Evolutionary conservation across 179 eudicot genomes (phyloP), one percentile per base, ranked within the genome.

Genomic region (Amaranthus tricolor): DNA sequence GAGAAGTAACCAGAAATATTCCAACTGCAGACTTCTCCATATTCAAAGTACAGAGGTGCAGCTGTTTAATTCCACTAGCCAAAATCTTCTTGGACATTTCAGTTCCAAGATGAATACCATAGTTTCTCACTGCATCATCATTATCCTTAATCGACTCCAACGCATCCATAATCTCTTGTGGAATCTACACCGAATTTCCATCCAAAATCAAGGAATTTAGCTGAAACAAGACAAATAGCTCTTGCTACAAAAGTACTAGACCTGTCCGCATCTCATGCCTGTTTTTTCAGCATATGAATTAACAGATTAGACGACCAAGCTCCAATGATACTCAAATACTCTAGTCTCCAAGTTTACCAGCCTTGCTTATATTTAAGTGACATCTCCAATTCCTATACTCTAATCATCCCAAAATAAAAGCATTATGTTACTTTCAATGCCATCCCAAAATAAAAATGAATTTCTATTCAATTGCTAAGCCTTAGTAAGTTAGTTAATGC

Each of bases 71-170:
- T 73, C 99, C 99, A 72, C 73, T 81, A 43, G 99, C 98, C 83
- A 96, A 53, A 80, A 96, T 93, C 88, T 91, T 96, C 96, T 89
- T 96, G 96, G 98, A 95, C 98, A 93, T 93, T 82, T 96, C 99
- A 66, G 99, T 96, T 82, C 92, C 99, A 58, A 88, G 94, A 90
- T 96, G 98, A 85, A 96, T 78, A 50, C 99, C 99, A 71, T 91
- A 96, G 57, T 92, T 92, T 83, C 82, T 96, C 68, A 96, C 98
- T 80, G 99, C 98, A 81, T 93, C 98, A 67, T 96, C 98, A 76
- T 96, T 96, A 84, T 96, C 99, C 86, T 96, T 91, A 70, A 96
- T 96, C 70, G 99, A 91, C 74, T 96, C 99, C 83, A 96, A 82
- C 62, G 96, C 98, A 85, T 87, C 94, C 47, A 76, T 93, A 75